Base-by-base conservation (phyloP, 2,329 filamentous ascomycete species). In the Fonsecaea nubica region DNA sequence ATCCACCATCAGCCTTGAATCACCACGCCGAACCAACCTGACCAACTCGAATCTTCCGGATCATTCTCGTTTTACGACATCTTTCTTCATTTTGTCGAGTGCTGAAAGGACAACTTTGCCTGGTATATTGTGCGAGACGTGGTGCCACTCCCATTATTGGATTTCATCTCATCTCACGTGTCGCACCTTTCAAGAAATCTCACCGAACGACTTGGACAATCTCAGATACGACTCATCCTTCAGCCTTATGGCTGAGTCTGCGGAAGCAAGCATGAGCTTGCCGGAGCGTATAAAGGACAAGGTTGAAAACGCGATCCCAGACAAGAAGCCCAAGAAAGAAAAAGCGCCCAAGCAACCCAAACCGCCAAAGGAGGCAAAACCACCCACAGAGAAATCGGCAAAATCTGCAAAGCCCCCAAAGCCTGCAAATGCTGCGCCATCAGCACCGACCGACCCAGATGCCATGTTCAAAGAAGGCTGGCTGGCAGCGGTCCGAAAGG, bases 391-490 rank as follows among this genome's bases (percentile, higher is more conserved):
- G 10, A 71, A 73, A 54, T 62, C 71, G 30, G 69, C 75, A 58
- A 74, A 73, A 52, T 62, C 71, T 33, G 69, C 75, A 59, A 74
- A 73, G 67, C 71, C 40, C 40, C 25, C 25, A 25, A 25, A 25
- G 25, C 25, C 76, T n/a, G 68, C 68, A 36, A 77, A 76, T 52
- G 71, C 75, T 30, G 58, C 73, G 12, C 68, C 72, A 54, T 65
- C 71, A 36, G 71, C 65, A 25, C 74, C 78, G 18, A 74, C 74
- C 55, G 81, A 83, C 56, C 80, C 81, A 0, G 85, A 91, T 69
- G 83, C 85, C 71, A 93, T 93, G 86, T 94, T 93, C 83, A 91
- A 92, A 80, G 85, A 88, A 74, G 91, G 91, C 45, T 94, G 92
- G 80, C 84, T 93, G 40, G 83, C 85, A 59, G 87, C 90, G 3